Conservation (phyloP, 257 asterid genomes). For the Knoxia roxburghii region DNA sequence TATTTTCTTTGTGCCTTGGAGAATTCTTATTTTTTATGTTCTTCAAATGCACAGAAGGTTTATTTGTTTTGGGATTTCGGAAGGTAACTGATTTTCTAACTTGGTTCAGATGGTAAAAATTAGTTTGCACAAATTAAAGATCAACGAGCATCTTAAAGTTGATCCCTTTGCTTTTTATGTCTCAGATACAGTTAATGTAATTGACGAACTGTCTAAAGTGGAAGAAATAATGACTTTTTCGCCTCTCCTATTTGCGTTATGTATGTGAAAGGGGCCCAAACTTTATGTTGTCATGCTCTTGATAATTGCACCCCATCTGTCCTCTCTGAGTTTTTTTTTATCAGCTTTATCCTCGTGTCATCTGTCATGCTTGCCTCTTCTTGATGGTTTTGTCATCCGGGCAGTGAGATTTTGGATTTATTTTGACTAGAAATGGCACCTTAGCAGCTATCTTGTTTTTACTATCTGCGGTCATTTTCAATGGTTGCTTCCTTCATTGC, state of each 20-base stretch:
- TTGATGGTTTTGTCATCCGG: neutral
- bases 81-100: neutral
- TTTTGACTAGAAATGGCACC: neutral
- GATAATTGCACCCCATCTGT: neutral
- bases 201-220: neutral
- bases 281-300: neutral
- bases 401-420: neutral
- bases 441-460: neutral
- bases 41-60: neutral
- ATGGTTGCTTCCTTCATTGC: neutral
- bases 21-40: neutral
- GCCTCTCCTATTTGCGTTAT: neutral
- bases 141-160: neutral
- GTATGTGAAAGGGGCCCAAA: neutral
- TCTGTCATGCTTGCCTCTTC: neutral
- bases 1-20: too few relatives aligned
- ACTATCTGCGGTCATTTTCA: neutral
- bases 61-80: neutral
- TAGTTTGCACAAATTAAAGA: neutral
- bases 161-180: neutral
- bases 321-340: neutral
- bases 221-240: neutral
- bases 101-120: neutral
- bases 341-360: neutral
- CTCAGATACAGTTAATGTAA: neutral